Conservation (phyloP, 345 rosid species). For the Gossypium sturtianum region DNA sequence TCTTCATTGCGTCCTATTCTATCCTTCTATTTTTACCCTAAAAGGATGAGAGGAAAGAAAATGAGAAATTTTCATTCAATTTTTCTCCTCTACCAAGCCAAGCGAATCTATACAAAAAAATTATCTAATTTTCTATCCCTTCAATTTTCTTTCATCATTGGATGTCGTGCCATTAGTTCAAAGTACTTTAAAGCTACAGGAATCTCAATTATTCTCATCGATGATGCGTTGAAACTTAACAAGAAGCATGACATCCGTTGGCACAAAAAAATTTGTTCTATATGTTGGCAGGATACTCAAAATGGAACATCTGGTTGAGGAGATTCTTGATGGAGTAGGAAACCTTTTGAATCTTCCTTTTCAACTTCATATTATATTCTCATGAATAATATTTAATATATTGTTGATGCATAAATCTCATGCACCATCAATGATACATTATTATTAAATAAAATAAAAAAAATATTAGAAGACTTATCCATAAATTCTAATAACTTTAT, state of each 20-base stretch:
- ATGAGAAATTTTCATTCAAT: constrained; percentile 4
- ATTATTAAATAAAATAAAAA: too few species aligned
- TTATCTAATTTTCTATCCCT: too few species aligned
- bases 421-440: too few species aligned
- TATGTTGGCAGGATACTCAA: constrained; percentile 74
- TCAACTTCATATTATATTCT: background rate
- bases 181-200: constrained; percentile 65
- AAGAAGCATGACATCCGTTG: constrained; percentile 61
- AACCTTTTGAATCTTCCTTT: background rate
- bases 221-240: constrained; percentile 79
- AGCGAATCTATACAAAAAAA: too few species aligned
- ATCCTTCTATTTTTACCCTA: background rate
- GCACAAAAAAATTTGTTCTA: constrained; percentile 55
- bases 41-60: too few species aligned
- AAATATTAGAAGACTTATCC: too few species aligned
- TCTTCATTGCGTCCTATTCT: background rate
- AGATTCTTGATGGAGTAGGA: constrained; percentile 57
- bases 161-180: constrained; percentile 28
- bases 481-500: too few species aligned
- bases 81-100: too few species aligned
- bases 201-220: constrained; percentile 69
- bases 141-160: too few species aligned
- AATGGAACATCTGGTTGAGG: constrained; percentile 76
- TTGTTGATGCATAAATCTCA: too few species aligned
- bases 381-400: too few species aligned